Conservation (phyloP, 163 green algal species). For the Prototheca cutis region DNA sequence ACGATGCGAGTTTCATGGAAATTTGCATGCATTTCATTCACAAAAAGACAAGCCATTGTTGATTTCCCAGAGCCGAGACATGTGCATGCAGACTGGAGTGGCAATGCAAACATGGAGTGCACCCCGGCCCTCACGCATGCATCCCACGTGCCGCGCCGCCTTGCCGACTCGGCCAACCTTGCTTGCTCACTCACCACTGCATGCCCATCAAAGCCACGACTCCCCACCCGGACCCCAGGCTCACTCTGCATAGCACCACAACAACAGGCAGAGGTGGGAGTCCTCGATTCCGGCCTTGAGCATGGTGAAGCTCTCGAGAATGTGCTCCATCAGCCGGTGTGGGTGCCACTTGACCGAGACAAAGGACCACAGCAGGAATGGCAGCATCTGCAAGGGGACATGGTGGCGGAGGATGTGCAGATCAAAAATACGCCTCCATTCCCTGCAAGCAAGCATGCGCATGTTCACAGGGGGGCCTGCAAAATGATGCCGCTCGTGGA, state of each 20-base stretch:
- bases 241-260: constrained; percentile 25
- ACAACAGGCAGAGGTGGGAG: constrained; percentile 20
- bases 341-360: constrained; percentile 34
- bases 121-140: background rate
- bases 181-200: background rate
- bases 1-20: too few species aligned
- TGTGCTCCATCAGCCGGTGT: background rate
- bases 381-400: constrained; percentile 24
- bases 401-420: too few species aligned
- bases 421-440: too few species aligned
- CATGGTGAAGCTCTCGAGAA: constrained; percentile 19
- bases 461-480: too few species aligned
- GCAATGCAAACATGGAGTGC: background rate
- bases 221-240: constrained; percentile 21
- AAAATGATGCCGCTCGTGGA: too few species aligned
- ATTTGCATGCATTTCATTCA: too few species aligned
- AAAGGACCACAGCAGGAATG: constrained; percentile 36
- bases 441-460: too few species aligned
- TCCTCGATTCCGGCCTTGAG: constrained; percentile 8
- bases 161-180: too few species aligned
- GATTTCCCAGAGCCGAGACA: too few species aligned
- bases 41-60: too few species aligned
- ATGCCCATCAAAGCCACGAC: background rate
- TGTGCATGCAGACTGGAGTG: too few species aligned
- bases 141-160: too few species aligned